Percentiles rank a stretch among this genome's conserved stretches.
phyloP scores from a whole-genome alignment of 106 monocot genomes.

The Dendrobium officinale region DNA sequence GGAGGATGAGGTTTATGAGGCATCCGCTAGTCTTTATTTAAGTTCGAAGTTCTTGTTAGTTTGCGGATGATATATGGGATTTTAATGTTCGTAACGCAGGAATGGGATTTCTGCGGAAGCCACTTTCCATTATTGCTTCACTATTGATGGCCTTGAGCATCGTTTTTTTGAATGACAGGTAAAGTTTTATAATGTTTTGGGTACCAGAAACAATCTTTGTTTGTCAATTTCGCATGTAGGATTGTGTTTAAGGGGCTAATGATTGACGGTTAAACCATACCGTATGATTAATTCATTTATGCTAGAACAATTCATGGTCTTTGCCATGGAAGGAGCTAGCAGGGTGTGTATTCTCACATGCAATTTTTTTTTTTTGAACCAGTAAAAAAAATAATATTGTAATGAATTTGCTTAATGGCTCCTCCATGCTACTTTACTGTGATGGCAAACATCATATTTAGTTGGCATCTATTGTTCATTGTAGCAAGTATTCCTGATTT shows the following conservation, averaged over 20 bases:
- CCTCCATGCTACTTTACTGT: not conserved
- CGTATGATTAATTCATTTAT: not conserved
- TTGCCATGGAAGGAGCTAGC: not conserved
- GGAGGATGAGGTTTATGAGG: not conserved
- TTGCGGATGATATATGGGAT: not conserved
- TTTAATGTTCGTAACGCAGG: conserved; percentile 19
- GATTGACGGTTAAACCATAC: not conserved
- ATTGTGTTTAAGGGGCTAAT: not conserved
- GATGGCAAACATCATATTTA: no score
- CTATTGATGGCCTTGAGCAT: conserved; percentile 56
- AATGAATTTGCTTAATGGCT: not conserved
- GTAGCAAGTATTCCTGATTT: no score
- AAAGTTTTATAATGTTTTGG: conserved; percentile 1
- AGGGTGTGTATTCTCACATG: not conserved
- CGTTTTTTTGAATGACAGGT: conserved; percentile 83
- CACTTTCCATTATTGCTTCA: conserved; percentile 68
- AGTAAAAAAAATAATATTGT: not conserved
- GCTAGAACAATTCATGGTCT: not conserved
- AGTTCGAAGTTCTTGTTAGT: not conserved
- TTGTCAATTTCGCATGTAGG: not conserved
- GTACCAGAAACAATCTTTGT: not conserved
- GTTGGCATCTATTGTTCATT: no score
- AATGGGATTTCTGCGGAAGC: conserved; percentile 66
- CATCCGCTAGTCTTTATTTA: not conserved
- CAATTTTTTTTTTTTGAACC: no score